Evolutionary conservation across 768 basidiomycete genomes (phyloP).

Genomic region (Agrocybe pediades): DNA sequence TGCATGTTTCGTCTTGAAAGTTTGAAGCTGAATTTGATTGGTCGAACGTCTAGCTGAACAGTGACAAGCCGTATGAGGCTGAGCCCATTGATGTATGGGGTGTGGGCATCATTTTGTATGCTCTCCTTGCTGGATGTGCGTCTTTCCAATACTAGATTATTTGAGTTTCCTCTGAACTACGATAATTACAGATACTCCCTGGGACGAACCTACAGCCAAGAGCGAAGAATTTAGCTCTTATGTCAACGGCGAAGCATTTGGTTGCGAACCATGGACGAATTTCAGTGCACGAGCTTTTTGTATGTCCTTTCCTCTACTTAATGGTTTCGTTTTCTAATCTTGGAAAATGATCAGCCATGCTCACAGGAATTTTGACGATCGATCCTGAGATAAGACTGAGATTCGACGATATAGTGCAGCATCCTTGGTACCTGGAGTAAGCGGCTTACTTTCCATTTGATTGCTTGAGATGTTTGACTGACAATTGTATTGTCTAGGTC

Average conservation of each 20-base stretch:
- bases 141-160: conserved; percentile 13
- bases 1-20: background rate
- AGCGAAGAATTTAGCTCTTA: conserved; percentile 84
- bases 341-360: conserved; percentile 51
- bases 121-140: conserved; percentile 88
- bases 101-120: conserved; percentile 91
- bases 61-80: conserved; percentile 72
- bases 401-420: conserved; percentile 46
- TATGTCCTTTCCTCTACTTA: conserved; percentile 36
- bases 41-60: conserved; percentile 55
- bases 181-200: conserved; percentile 80
- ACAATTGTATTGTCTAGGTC: conserved; percentile 43
- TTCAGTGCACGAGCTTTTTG: conserved; percentile 61
- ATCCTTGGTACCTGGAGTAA: conserved; percentile 81
- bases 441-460: conserved; percentile 19
- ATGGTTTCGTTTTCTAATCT: background rate
- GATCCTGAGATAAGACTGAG: conserved; percentile 70
- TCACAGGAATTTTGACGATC: conserved; percentile 74
- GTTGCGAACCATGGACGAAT: conserved; percentile 78
- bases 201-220: conserved; percentile 88
- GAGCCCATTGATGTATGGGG: conserved; percentile 98
- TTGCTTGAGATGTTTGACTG: background rate
- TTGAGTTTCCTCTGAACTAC: background rate
- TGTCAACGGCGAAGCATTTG: conserved; percentile 69
- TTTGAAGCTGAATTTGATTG: background rate